Evolutionary conservation across 495 filamentous ascomycete genomes (phyloP).

Genomic region (Choiromyces venosus): DNA sequence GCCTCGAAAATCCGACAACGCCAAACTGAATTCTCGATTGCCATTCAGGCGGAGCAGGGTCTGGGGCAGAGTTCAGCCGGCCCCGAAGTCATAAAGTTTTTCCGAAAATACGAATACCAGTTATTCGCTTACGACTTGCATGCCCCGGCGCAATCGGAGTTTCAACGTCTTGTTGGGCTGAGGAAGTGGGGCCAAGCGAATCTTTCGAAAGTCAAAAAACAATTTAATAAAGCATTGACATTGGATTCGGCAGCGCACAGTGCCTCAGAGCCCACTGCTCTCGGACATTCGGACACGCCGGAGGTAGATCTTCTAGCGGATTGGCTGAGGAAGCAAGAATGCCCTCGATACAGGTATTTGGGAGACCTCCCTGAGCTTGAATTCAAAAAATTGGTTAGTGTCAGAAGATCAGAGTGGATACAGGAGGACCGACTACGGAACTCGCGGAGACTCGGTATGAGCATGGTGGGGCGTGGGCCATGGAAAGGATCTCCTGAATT

Average conservation of each 20-base stretch:
- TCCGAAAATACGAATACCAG: not conserved
- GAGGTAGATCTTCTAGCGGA: not conserved
- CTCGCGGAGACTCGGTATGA: not conserved
- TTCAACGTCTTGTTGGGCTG: not conserved
- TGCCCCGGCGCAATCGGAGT: not conserved
- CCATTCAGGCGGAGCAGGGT: not conserved
- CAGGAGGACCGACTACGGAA: accelerated
- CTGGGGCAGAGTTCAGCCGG: not conserved
- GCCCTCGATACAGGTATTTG: not conserved
- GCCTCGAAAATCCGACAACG: not conserved
- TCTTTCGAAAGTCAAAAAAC: not conserved
- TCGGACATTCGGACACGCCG: not conserved
- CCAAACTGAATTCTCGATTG: not conserved
- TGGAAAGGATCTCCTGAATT: not conserved
- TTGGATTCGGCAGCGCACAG: not conserved
- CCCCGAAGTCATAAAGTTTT: not conserved
- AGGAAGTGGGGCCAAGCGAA: not conserved
- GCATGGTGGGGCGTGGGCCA: not conserved
- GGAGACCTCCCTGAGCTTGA: not conserved
- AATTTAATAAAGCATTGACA: not conserved
- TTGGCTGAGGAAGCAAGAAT: not conserved
- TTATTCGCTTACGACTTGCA: not conserved
- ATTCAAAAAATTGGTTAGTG: not conserved
- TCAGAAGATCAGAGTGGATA: not conserved
- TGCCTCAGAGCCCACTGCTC: not conserved